Percentiles rank a stretch among this genome's conserved stretches.
Evolutionary conservation across 352 stramenopile species (phyloP).

Genomic region (Phytophthora kernoviae): DNA sequence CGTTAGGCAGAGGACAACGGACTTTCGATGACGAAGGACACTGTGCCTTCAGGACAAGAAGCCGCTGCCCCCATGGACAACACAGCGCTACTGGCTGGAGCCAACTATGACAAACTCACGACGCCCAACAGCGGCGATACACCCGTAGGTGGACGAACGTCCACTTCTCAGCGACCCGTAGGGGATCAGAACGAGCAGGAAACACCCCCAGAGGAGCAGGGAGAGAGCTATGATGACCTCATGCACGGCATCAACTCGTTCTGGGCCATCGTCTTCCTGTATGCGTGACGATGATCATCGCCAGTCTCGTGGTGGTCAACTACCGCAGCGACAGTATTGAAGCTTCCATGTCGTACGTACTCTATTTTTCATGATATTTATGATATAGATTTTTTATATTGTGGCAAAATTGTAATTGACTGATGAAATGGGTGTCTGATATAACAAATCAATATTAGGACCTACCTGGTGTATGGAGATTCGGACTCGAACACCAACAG

Average conservation of each 20-base stretch:
- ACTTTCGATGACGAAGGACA: constrained; percentile 34
- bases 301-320: constrained; percentile 85
- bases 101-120: constrained; percentile 66
- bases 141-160: constrained; percentile 12
- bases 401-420: not conserved
- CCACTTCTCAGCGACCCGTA: constrained; percentile 9
- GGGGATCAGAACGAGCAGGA: constrained; percentile 10
- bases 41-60: constrained; percentile 22
- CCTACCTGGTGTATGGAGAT: constrained; percentile 83
- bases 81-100: constrained; percentile 32
- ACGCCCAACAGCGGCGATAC: constrained; percentile 50
- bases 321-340: constrained; percentile 79
- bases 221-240: constrained; percentile 62
- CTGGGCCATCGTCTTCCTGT: constrained; percentile 85
- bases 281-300: constrained; percentile 82
- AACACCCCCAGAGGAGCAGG: constrained; percentile 5
- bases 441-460: constrained; percentile 28
- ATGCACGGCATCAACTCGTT: constrained; percentile 91
- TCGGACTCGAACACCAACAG: constrained; percentile 41
- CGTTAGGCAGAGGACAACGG: not conserved
- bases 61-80: constrained; percentile 43
- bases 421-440: not conserved
- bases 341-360: constrained; percentile 75
- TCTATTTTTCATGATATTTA: no score
- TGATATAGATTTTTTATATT: not conserved